Percentiles rank a stretch among this genome's conserved stretches.
These are phyloP conservation scores for Solanum hybrid DNA, from an alignment of 305 asterid genomes.

Conservation along the genomic window DNA sequence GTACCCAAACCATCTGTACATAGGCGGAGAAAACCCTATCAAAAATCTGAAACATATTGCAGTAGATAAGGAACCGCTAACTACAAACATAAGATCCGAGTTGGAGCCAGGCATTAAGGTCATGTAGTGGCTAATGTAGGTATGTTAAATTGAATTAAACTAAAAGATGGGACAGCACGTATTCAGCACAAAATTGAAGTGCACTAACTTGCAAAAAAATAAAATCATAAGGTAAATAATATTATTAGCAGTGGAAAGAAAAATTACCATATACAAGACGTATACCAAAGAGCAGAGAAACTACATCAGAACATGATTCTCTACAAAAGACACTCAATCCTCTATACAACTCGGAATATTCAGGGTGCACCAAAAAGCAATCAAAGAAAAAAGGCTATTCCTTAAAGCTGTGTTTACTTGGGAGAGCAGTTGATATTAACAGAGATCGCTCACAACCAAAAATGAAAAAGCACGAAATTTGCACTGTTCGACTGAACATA, in stretches of 20 bases:
- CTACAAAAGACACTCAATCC: not conserved
- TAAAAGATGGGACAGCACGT: not conserved
- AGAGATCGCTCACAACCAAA: not conserved
- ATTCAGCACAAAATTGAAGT: not conserved
- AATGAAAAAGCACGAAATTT: not conserved
- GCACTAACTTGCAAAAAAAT: not conserved
- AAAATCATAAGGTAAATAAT: not conserved
- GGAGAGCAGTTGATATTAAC: not conserved
- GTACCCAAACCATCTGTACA: slow-evolving; percentile 50
- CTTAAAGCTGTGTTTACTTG: not conserved
- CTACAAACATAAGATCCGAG: not conserved
- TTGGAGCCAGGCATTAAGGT: not conserved
- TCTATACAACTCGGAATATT: not conserved
- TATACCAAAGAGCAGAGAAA: not conserved
- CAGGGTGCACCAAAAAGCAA: not conserved
- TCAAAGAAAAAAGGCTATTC: not conserved
- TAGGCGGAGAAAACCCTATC: not conserved
- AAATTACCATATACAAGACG: not conserved
- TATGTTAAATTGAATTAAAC: not conserved
- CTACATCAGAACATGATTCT: not conserved
- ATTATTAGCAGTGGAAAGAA: not conserved
- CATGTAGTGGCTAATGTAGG: not conserved
- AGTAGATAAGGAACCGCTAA: not conserved
- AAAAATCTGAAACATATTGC: not conserved
- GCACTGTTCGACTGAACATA: not conserved